Percentiles rank a stretch among this genome's conserved stretches.
Conservation (phyloP, 139 green algal species). For the Diplosphaera chodatii region DNA sequence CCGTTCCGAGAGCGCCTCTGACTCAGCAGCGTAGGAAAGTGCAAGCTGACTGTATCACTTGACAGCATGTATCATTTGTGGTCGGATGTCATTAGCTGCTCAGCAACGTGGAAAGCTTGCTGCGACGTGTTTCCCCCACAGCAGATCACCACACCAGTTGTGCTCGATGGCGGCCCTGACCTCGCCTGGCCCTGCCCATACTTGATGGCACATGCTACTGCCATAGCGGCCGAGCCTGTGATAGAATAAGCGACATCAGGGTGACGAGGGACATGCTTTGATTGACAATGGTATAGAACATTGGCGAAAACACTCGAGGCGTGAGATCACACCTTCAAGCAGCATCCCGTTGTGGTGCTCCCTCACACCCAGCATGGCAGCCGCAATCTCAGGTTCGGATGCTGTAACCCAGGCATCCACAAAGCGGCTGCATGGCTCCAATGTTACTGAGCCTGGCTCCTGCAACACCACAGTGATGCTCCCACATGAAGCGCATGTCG, state of each 20-base stretch:
- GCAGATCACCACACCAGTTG: constrained; percentile 36
- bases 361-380: constrained; percentile 38
- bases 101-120: constrained; percentile 13
- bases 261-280: no score
- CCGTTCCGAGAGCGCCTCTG: no score
- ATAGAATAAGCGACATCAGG: neutral
- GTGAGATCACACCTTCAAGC: constrained; percentile 55
- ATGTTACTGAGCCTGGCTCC: constrained; percentile 41
- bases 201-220: constrained; percentile 39
- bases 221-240: constrained; percentile 43
- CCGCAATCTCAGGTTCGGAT: constrained; percentile 50
- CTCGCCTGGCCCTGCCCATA: constrained; percentile 3
- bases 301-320: no score
- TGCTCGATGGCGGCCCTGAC: neutral
- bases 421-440: constrained; percentile 35
- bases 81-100: neutral
- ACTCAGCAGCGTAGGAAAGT: no score
- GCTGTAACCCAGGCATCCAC: constrained; percentile 55
- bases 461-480: neutral
- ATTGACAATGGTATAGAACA: no score
- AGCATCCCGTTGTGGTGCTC: constrained; percentile 27
- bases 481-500: no score
- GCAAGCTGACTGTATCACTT: neutral
- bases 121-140: constrained; percentile 51
- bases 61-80: neutral